Base-by-base conservation (phyloP, 768 basidiomycete genomes). In the Phaeotremella skinneri region DNA sequence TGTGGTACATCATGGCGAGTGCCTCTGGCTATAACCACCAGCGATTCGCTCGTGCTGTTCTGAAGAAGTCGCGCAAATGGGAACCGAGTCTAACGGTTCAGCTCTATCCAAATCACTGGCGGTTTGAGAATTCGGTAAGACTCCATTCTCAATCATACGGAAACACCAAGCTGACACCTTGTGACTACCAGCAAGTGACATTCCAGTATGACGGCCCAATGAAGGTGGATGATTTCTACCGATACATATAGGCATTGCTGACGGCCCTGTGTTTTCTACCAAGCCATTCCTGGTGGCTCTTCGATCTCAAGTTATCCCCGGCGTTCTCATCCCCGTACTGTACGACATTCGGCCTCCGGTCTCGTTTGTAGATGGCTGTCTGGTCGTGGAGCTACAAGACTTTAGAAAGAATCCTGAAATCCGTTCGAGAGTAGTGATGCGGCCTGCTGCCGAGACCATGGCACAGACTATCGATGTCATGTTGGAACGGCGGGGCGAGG, bases 361-460 rank as follows among this genome's bases (percentile, higher is more conserved):
- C 11, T 64, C 68, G 4, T 65, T 68, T 47, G 65, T 68, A 6
- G 64, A 73, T 48, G 78, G 78, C 9, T 79, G 79, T 59, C 68
- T 79, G 17, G 78, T 79, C 20, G 78, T 80, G 51, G 79, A 80
- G 58, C 69, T 80, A n/a, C 77, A 79, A 63, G 80, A 80, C 58
- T 78, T 74, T 52, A 70, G 80, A 25, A 55, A 59, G 37, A 37
- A 39, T 6, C 62, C 62, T 5, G 68, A 69, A 26, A 42, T 50
- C 2, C 30, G 59, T 27, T 61, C 58, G 5, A 59, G 67, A 23
- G 68, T 71, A 27, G 69, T 69, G 20, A 71, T 67, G 69, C 64
- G 69, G 4, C 72, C 70, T 21, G 69, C 72, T 1, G 63, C 69
- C 9, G 72, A 70, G 53, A 61, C 64, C 43, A 43, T 73, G 30